These are phyloP conservation scores for Candida buenavistaensis DNA, from an alignment of 1,139 yeast species.

Conservation along the genomic window DNA sequence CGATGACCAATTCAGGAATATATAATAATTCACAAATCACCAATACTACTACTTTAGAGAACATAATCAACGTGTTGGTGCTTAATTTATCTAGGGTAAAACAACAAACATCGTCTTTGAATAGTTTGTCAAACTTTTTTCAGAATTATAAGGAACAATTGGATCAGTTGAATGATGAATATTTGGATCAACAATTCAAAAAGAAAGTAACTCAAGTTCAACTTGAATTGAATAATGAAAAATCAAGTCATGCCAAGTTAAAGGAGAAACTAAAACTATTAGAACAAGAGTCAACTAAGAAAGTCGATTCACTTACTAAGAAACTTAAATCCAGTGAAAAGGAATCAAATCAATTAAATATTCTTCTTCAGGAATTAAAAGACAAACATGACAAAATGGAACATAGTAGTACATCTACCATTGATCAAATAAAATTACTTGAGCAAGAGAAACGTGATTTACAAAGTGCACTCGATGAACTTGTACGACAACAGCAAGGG, in stretches of 20 bases:
- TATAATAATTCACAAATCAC: conserved; percentile 63
- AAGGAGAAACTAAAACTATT: conserved; percentile 20
- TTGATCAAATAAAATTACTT: conserved; percentile 5
- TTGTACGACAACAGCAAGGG: conserved; percentile 3
- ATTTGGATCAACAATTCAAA: conserved; percentile 26
- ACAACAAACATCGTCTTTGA: conserved; percentile 37
- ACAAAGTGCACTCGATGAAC: conserved; percentile 2
- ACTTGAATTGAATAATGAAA: conserved; percentile 23
- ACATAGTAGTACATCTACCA: conserved; percentile 1
- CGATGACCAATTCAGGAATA: conserved; percentile 58
- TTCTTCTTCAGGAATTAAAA: conserved; percentile 46
- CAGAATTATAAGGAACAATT: conserved; percentile 27
- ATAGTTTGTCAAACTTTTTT: conserved; percentile 32
- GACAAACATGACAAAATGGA: conserved; percentile 14
- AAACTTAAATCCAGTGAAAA: conserved; percentile 17
- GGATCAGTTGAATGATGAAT: conserved; percentile 29
- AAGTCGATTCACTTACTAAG: conserved; percentile 20
- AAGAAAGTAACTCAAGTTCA: conserved; percentile 20
- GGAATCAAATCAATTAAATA: conserved; percentile 19
- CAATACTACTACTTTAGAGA: conserved; percentile 52
- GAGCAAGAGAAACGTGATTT: conserved; percentile 7
- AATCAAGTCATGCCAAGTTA: conserved; percentile 18
- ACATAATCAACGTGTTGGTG: conserved; percentile 30
- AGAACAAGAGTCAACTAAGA: conserved; percentile 20
- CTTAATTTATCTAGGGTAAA: conserved; percentile 32